phyloP scores from a whole-genome alignment of 2,329 filamentous ascomycete genomes.

The Fusarium sublunatum region DNA sequence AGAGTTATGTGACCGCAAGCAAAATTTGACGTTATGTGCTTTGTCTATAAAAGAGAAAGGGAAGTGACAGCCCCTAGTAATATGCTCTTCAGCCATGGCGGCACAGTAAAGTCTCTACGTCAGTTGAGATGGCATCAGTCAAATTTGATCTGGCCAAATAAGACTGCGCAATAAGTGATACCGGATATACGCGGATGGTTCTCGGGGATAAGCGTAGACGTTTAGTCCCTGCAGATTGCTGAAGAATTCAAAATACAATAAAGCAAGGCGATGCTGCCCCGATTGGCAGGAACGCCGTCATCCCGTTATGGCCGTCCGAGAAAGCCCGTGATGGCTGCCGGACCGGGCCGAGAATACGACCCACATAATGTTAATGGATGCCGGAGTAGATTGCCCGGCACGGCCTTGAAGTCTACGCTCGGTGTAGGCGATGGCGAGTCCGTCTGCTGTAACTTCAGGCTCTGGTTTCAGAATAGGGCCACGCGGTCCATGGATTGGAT shows the following conservation, averaged over 20 bases:
- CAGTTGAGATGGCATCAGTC: not conserved
- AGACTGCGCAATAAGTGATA: conserved; percentile 4
- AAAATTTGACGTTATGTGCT: not conserved
- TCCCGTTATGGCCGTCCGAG: conserved; percentile 20
- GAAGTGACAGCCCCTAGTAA: not conserved
- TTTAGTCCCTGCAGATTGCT: conserved; percentile 33
- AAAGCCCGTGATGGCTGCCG: conserved; percentile 34
- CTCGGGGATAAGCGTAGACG: conserved; percentile 14
- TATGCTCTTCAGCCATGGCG: not conserved
- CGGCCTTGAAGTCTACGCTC: conserved; percentile 27
- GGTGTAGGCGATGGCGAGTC: conserved; percentile 1
- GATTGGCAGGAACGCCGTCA: conserved; percentile 32
- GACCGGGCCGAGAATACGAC: conserved; percentile 40
- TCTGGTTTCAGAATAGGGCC: conserved; percentile 3
- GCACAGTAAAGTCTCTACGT: too few relatives aligned
- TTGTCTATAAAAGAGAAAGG: not conserved
- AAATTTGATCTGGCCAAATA: not conserved
- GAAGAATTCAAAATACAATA: conserved; percentile 18
- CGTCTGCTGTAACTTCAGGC: not conserved
- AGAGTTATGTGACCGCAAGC: not conserved
- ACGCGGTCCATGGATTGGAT: not conserved
- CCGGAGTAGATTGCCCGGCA: conserved; percentile 24
- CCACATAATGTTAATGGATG: conserved; percentile 26
- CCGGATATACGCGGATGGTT: conserved; percentile 9
- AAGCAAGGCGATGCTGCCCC: conserved; percentile 3